Evolutionary conservation across 305 asterid species (phyloP), one percentile per base, ranked within the genome.

Genomic region (Plantago coronopus): DNA sequence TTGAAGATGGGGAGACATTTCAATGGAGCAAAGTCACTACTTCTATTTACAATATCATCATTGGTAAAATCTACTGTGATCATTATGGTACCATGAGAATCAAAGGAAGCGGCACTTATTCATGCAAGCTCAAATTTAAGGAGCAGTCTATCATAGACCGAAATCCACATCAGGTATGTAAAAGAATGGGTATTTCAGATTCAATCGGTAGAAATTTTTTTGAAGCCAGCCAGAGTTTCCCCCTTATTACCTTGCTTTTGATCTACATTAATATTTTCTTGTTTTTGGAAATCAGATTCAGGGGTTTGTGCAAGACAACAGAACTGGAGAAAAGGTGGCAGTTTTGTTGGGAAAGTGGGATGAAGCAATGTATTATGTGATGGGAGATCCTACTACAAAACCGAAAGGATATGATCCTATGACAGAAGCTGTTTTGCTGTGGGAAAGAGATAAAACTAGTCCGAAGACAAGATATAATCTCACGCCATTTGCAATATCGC

Each of bases 11-110:
- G 0, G 97, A 93, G 73, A 83, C 94, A 51, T 89, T 93, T 73
- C 86, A 89, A 70, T 93, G 99, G 99, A 89, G 97, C 83, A 93
- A 93, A 81, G 97, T 93, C 72, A 88, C 98, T 40, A 91, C 98
- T 55, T 88, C 98, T 27, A 88, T 91, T 64, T 91, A 91, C 79
- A 91, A 88, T 66, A 91, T 91, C 67, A 88, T 91, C 59, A 80
- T 91, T 61, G 98, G 98, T 54, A 88, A 87, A 79, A 89, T 91
- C 66, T 91, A 91, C 48, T 88, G 97, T 62, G 98, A 88, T 67
- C 98, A 91, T 62, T 93, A 93, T 44, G 98, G 98, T 62, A 76
- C 97, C 67, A 89, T 93, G 98, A 94, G 97, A 70, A 93, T 93
- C 74, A 83, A 77, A 68, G 98, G 97, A 66, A 86, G 95, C 62